Base-by-base conservation (phyloP, 129 eudicot genomes). In the Pittosporum tobira region DNA sequence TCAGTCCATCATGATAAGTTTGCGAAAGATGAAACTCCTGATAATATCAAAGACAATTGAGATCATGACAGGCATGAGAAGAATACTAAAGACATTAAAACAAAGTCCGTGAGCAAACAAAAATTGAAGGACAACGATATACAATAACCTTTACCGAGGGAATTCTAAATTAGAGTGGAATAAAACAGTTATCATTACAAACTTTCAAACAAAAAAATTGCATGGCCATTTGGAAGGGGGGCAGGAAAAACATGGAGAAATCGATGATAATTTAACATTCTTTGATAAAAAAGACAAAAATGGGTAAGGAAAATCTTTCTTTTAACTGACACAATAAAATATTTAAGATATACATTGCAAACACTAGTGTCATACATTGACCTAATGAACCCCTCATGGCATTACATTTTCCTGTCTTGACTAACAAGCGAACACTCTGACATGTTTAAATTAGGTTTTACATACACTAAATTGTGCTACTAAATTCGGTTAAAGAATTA, bases 1-100 rank as follows among this genome's bases (percentile, higher is more conserved):
- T 42, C 18, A 91, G 95, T 29, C 98, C 98, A 49, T 91, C 98
- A 67, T 91, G 95, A 70, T 91, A 91, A 29, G 75, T 76, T 87
- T 86, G 95, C 9, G 95, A 80, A 21, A 91, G 81, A 47, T 83
- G 94, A 68, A 91, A 86, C 71, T 91, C 98, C 95, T 90, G 74
- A 48, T 64, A 38, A 51, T 48, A 57, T 57, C 36, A 46, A 61
- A 64, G 15, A 28, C 25, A 59, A 34, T 59, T 27, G 43, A 56
- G 40, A 31, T 42, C 69, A 56, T 56, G 62, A 54, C 1, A 20
- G 31, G 73, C 59, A 59, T 9, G 45, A 59, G 51, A 42, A 45
- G 27, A 47, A 13, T 42, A 47, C 27, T 7, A 45, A 56, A 18
- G 28, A 15, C 51, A 13, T 28, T 12, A 6, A 25, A 1, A 10